Conservation (phyloP, 176 grass and related monocot species). For the Oryza australiensis region DNA sequence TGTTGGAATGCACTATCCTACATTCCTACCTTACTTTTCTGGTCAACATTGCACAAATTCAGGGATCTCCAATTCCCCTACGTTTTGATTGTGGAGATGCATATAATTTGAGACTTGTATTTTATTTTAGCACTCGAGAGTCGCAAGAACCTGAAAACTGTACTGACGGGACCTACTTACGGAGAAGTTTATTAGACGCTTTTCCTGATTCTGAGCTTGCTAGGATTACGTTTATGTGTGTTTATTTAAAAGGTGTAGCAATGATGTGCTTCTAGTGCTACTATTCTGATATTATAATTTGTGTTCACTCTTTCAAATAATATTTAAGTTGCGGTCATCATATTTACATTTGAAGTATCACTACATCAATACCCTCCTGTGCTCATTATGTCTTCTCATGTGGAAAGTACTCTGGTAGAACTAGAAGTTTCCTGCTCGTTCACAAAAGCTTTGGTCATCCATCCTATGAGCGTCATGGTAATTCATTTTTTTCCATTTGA, state of each 20-base stretch:
- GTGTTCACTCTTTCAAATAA: constrained; percentile 17
- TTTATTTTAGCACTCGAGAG: neutral
- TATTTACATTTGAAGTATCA: neutral
- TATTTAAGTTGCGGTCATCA: constrained; percentile 26
- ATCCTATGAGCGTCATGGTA: neutral
- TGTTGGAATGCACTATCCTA: neutral
- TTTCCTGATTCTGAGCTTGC: neutral
- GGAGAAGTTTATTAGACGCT: constrained; percentile 7
- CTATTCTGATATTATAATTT: constrained; percentile 4
- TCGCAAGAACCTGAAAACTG: constrained; percentile 4
- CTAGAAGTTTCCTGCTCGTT: neutral
- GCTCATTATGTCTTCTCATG: neutral
- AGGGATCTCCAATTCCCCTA: neutral
- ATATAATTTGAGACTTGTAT: neutral
- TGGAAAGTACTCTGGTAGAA: neutral
- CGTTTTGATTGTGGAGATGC: neutral
- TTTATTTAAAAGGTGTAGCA: neutral
- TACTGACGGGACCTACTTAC: neutral
- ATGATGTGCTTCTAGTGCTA: neutral
- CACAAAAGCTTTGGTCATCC: neutral
- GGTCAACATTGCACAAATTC: neutral
- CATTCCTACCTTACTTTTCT: neutral
- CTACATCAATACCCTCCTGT: neutral
- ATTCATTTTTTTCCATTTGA: neutral
- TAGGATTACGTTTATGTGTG: constrained; percentile 17